These are phyloP conservation scores for Arthroderma sp. DNA, from an alignment of 2,329 filamentous ascomycete genomes.

Conservation along the genomic window DNA sequence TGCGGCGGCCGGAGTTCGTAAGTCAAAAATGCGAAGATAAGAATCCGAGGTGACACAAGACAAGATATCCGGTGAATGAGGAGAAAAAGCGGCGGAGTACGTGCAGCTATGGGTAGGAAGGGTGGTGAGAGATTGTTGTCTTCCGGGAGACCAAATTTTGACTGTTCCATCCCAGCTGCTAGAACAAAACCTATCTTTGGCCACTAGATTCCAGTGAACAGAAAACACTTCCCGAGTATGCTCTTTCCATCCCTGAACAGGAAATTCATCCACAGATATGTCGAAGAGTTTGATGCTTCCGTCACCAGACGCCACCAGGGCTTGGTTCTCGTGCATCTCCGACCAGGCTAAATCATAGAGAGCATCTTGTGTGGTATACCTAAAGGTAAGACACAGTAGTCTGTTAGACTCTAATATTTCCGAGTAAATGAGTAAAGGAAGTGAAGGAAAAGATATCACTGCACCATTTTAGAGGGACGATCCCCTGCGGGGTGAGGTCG, in stretches of 20 bases:
- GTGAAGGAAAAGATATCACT: slow-evolving; percentile 10
- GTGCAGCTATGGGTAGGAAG: slow-evolving; percentile 87
- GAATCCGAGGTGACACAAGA: slow-evolving; percentile 83
- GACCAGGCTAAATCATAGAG: slow-evolving; percentile 94
- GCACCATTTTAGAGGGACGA: slow-evolving; percentile 71
- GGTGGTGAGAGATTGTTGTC: slow-evolving; percentile 62
- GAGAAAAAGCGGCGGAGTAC: slow-evolving; percentile 83
- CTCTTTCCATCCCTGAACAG: slow-evolving; percentile 82
- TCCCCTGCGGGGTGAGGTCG: slow-evolving; percentile 67
- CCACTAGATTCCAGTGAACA: slow-evolving; percentile 80
- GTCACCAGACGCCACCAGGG: slow-evolving; percentile 79
- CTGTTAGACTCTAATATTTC: neutral
- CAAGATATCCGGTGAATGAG: slow-evolving; percentile 71
- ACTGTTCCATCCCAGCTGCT: slow-evolving; percentile 94
- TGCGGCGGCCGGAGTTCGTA: slow-evolving; percentile 71
- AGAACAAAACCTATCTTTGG: slow-evolving; percentile 81
- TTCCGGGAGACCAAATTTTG: slow-evolving; percentile 84
- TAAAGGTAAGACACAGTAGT: slow-evolving; percentile 22
- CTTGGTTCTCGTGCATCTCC: slow-evolving; percentile 89
- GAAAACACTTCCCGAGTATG: slow-evolving; percentile 89
- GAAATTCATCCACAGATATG: slow-evolving; percentile 65
- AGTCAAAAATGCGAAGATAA: slow-evolving; percentile 79
- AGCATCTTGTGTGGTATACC: slow-evolving; percentile 93
- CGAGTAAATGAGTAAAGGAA: neutral
- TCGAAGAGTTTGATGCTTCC: slow-evolving; percentile 93